These are phyloP conservation scores for Hypoxylon sp. DNA, from an alignment of 2,329 filamentous ascomycete genomes.

Conservation along the genomic window DNA sequence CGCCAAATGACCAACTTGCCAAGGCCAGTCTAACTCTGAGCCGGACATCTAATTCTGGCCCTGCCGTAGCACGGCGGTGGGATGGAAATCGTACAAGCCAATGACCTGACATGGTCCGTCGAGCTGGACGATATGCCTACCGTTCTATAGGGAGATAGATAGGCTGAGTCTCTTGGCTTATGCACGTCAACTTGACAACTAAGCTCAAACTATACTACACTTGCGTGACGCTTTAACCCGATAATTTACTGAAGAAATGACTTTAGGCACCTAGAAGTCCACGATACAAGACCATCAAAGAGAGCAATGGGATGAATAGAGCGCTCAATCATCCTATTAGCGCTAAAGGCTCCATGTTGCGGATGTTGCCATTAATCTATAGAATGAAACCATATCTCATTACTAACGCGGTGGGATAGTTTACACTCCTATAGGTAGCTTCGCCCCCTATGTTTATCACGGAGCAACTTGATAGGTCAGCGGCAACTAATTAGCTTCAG, in stretches of 20 bases:
- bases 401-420: slow-evolving; percentile 39
- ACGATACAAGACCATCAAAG: slow-evolving; percentile 14
- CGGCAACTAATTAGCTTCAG: slow-evolving; percentile 24
- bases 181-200: slow-evolving; percentile 16
- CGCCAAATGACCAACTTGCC: slow-evolving; percentile 35
- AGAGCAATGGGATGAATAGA: slow-evolving; percentile 13
- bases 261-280: slow-evolving; percentile 35
- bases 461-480: slow-evolving; percentile 1
- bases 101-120: slow-evolving; percentile 24
- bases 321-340: slow-evolving; percentile 23
- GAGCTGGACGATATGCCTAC: slow-evolving; percentile 6
- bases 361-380: slow-evolving; percentile 36
- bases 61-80: slow-evolving; percentile 32
- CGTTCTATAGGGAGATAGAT: slow-evolving; percentile 8
- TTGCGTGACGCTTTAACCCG: slow-evolving; percentile 28
- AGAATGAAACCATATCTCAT: slow-evolving; percentile 28
- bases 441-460: slow-evolving; percentile 24
- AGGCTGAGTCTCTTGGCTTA: slow-evolving; percentile 24
- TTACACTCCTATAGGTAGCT: slow-evolving; percentile 6
- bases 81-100: slow-evolving; percentile 23
- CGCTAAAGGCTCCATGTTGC: not conserved
- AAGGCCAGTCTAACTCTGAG: slow-evolving; percentile 32
- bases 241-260: slow-evolving; percentile 38
- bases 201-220: slow-evolving; percentile 10
- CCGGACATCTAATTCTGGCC: slow-evolving; percentile 28